These are phyloP conservation scores for Arctium minus DNA, from an alignment of 129 eudicot genomes.

Conservation along the genomic window DNA sequence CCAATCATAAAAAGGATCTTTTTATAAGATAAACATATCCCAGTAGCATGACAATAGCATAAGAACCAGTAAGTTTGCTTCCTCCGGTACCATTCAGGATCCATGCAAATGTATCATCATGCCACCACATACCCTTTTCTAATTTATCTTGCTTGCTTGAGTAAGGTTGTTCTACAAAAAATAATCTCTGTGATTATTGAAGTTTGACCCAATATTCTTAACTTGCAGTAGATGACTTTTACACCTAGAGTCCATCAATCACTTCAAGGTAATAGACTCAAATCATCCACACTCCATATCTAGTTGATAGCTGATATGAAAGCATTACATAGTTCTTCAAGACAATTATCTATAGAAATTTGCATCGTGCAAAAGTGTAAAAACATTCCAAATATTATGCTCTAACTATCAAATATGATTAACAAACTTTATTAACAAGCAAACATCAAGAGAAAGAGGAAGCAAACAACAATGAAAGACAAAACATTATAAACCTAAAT, in stretches of 20 bases:
- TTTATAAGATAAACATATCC: too few relatives aligned
- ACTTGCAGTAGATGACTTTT: too few relatives aligned
- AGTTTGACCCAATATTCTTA: too few relatives aligned
- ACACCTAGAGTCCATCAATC: not conserved
- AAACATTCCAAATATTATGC: not conserved
- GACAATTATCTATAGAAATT: not conserved
- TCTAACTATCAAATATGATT: too few relatives aligned
- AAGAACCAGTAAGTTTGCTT: too few relatives aligned
- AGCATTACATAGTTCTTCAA: not conserved
- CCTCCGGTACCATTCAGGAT: not conserved
- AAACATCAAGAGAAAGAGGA: not conserved
- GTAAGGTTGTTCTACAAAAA: not conserved
- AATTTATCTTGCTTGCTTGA: not conserved
- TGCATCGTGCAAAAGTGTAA: not conserved
- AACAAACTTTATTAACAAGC: not conserved
- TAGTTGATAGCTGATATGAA: not conserved
- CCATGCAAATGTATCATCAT: not conserved
- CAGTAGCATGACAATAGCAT: too few relatives aligned
- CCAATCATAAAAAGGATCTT: too few relatives aligned
- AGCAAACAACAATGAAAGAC: not conserved
- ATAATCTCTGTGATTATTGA: not conserved
- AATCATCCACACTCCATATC: not conserved
- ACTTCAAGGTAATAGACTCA: not conserved
- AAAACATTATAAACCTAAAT: not conserved
- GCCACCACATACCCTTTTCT: not conserved